Evolutionary conservation across 1,284 basidiomycete species (phyloP).

Genomic region (Leccinum subatratum): DNA sequence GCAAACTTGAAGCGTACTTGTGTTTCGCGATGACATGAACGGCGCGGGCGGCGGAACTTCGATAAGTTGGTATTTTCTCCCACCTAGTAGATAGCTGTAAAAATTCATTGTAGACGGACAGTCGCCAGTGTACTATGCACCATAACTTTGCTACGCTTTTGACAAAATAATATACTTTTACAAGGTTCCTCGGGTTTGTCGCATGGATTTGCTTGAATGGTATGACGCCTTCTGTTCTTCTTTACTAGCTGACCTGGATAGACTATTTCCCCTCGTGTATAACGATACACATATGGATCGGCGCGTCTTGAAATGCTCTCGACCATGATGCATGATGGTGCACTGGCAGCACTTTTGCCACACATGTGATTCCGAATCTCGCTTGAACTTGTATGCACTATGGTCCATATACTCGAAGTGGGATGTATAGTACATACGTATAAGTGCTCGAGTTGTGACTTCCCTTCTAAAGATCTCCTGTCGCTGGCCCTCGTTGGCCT

Average conservation of each 20-base stretch:
- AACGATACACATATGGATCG: not conserved
- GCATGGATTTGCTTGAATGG: not conserved
- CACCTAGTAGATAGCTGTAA: not conserved
- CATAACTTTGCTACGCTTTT: not conserved
- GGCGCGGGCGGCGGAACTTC: not conserved
- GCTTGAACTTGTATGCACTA: no score
- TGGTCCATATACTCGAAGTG: not conserved
- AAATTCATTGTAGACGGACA: not conserved
- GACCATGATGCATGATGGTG: no score
- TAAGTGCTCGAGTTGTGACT: slow-evolving; percentile 13
- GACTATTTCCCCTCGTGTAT: not conserved
- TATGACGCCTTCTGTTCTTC: not conserved
- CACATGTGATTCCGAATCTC: not conserved
- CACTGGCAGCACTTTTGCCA: not conserved
- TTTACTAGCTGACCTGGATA: not conserved
- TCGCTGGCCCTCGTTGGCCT: slow-evolving; percentile 14
- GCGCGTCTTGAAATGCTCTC: not conserved
- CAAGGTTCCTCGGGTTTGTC: not conserved
- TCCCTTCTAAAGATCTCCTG: slow-evolving; percentile 16
- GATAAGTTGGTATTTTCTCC: not conserved
- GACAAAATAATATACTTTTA: not conserved
- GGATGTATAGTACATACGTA: slow-evolving; percentile 2
- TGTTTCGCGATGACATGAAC: not conserved
- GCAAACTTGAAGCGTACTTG: not conserved
- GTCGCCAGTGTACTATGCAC: not conserved